phyloP scores from a whole-genome alignment of 202 grass and related monocot species.

The Digitaria exilis region DNA sequence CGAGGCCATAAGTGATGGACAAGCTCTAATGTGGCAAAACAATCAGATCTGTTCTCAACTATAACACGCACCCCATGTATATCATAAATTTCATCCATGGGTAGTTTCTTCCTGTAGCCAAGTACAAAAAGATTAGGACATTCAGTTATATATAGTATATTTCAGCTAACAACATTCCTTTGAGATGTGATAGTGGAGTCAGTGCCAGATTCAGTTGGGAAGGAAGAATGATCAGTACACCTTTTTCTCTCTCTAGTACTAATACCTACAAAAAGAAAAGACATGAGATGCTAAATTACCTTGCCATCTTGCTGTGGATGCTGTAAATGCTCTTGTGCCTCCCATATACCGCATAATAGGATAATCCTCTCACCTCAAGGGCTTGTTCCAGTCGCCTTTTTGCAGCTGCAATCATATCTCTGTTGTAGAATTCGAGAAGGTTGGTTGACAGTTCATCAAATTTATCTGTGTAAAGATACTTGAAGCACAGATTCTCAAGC shows the following conservation, averaged over 20 bases:
- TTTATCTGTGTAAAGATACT: conserved; percentile 63
- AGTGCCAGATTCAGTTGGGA: background rate
- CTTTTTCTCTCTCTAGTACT: background rate
- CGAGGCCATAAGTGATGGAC: conserved; percentile 73
- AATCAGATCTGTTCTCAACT: conserved; percentile 68
- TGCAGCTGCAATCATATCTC: conserved; percentile 69
- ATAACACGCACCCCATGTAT: conserved; percentile 83
- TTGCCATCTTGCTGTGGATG: conserved; percentile 86
- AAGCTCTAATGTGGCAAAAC: conserved; percentile 62
- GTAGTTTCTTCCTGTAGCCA: conserved; percentile 68
- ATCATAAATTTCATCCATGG: conserved; percentile 83
- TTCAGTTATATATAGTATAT: background rate
- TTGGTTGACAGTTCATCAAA: conserved; percentile 59
- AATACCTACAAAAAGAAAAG: background rate
- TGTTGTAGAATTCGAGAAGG: conserved; percentile 56
- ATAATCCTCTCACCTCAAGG: conserved; percentile 61
- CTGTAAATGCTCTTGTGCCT: conserved; percentile 81
- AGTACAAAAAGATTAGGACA: conserved; percentile 20
- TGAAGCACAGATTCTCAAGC: conserved; percentile 81
- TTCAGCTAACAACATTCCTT: conserved; percentile 10
- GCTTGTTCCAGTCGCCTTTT: conserved; percentile 60
- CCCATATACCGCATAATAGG: conserved; percentile 63
- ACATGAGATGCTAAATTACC: conserved; percentile 38
- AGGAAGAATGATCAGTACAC: background rate
- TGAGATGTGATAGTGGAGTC: background rate